Evolutionary conservation across 257 asterid species (phyloP).

Genomic region (Paraleonurus japonicus): DNA sequence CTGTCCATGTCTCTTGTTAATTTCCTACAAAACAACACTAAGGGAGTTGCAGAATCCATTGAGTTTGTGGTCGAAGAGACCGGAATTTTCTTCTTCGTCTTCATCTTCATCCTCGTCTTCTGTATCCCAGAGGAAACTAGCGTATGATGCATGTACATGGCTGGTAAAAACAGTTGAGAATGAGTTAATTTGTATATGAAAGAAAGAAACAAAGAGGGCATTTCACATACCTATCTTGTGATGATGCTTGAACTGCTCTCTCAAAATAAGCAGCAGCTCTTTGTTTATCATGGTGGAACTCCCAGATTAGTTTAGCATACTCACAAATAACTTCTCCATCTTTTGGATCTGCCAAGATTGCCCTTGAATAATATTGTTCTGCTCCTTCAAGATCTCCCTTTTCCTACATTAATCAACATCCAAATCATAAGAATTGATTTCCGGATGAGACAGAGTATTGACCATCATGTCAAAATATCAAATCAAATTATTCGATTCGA

Average conservation of each 20-base stretch:
- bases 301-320: slow-evolving; percentile 70
- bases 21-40: slow-evolving; percentile 24
- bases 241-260: slow-evolving; percentile 60
- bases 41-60: slow-evolving; percentile 40
- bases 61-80: slow-evolving; percentile 21
- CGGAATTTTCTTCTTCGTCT: slow-evolving; percentile 34
- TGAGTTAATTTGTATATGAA: not conserved
- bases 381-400: slow-evolving; percentile 59
- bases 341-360: slow-evolving; percentile 66
- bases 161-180: not conserved
- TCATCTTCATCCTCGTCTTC: slow-evolving; percentile 37
- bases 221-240: slow-evolving; percentile 54
- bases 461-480: not conserved
- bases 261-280: slow-evolving; percentile 58
- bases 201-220: not conserved
- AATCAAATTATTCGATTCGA: not conserved
- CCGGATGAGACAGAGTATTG: not conserved
- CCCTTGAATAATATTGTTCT: slow-evolving; percentile 70
- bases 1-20: not conserved
- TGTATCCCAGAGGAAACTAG: slow-evolving; percentile 69
- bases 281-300: slow-evolving; percentile 52
- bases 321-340: slow-evolving; percentile 74
- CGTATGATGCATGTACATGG: slow-evolving; percentile 67
- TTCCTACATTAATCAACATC: slow-evolving; percentile 25
- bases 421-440: not conserved